A percentile compares a stretch with the other conserved stretches of the same genome.
Evolutionary conservation across 2,329 filamentous ascomycete species (phyloP).

Genomic region (Leptographium lundbergii): DNA sequence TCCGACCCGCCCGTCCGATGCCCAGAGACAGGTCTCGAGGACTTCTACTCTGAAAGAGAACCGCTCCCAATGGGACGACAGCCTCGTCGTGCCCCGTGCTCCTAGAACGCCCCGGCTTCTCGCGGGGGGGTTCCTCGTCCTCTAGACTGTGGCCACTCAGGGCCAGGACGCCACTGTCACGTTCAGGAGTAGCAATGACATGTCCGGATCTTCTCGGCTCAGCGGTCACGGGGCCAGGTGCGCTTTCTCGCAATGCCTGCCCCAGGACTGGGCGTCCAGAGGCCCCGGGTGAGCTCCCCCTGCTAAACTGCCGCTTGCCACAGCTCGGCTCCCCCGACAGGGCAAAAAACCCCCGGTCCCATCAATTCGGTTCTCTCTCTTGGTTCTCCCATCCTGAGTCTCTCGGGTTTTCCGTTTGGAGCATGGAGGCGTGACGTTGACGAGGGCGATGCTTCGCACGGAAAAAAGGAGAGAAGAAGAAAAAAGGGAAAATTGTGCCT

Average conservation of each 20-base stretch:
- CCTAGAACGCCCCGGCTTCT: background rate
- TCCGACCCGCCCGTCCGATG: background rate
- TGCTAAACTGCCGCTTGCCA: background rate
- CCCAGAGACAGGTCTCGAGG: background rate
- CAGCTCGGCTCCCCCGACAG: background rate
- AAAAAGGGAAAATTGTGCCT: background rate
- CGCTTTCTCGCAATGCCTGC: no score
- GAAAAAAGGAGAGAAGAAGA: background rate
- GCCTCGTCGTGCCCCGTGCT: background rate
- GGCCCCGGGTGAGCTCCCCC: background rate
- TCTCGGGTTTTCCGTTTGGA: constrained; percentile 11
- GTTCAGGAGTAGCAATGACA: background rate
- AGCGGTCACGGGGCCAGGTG: no score
- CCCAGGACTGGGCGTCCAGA: background rate
- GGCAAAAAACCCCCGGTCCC: background rate
- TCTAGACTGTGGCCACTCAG: background rate
- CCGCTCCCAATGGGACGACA: background rate
- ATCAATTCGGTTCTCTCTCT: background rate
- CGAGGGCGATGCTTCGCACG: constrained; percentile 12
- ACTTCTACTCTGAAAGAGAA: background rate
- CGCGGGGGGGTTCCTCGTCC: background rate
- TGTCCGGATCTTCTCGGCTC: background rate
- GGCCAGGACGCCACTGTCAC: background rate
- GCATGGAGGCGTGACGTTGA: constrained; percentile 15
- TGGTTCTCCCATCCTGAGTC: background rate